Evolutionary conservation across 73 alveolate species (phyloP).

Genomic region (Uronychia setigera): DNA sequence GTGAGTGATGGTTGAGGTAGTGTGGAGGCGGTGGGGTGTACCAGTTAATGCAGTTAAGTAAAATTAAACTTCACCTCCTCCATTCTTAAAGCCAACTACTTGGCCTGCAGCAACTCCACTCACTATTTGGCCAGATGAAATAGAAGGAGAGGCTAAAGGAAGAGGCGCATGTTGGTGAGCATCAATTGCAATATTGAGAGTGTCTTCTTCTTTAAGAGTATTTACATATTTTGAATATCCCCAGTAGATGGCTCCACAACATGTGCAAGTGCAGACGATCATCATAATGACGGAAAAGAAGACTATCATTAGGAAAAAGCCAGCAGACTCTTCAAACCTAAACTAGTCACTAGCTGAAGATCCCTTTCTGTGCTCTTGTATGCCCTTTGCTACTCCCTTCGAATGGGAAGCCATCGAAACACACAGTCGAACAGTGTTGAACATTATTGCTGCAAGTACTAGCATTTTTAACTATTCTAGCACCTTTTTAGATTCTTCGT

Average conservation of each 20-base stretch:
- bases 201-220: background rate
- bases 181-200: background rate
- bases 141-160: too few relatives aligned
- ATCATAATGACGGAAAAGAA: background rate
- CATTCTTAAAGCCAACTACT: too few relatives aligned
- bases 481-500: background rate
- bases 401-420: background rate
- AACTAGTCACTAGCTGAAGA: background rate
- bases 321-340: background rate
- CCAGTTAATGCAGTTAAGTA: too few relatives aligned
- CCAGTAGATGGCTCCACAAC: background rate
- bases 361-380: background rate
- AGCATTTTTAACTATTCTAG: background rate
- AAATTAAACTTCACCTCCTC: too few relatives aligned
- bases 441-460: background rate
- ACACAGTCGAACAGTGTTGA: background rate
- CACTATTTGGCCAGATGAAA: background rate
- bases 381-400: background rate
- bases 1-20: too few relatives aligned
- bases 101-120: background rate
- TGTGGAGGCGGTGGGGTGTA: too few relatives aligned
- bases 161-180: background rate
- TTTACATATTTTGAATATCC: background rate
- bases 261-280: background rate
- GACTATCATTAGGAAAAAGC: background rate